Conservation (phyloP, 306 rosid species). For the Medicago lupulina region DNA sequence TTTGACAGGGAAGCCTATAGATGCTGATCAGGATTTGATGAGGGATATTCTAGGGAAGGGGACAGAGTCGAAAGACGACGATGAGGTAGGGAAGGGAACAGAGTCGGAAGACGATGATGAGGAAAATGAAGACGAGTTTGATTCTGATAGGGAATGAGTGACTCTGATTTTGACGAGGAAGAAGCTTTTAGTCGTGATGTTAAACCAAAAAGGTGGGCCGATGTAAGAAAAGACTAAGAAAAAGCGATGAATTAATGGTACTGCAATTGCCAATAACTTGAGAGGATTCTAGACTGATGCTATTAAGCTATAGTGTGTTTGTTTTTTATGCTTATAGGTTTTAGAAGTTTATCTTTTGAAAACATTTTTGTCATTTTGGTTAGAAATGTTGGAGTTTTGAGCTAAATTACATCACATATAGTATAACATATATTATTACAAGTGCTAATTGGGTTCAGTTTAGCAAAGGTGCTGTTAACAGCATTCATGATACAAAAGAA, state of each 20-base stretch:
- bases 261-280: neutral
- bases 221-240: constrained; percentile 41
- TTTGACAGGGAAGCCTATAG: constrained; percentile 62
- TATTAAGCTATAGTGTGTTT: constrained; percentile 7
- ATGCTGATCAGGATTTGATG: constrained; percentile 60
- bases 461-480: too few species aligned
- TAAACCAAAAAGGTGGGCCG: constrained; percentile 41
- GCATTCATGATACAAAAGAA: too few species aligned
- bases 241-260: constrained; percentile 32
- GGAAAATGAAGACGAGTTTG: constrained; percentile 43
- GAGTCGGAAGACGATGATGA: constrained; percentile 23
- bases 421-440: too few species aligned
- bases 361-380: neutral
- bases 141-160: constrained; percentile 42
- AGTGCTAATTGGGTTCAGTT: too few species aligned
- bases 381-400: constrained; percentile 6
- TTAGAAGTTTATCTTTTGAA: constrained; percentile 15
- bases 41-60: constrained; percentile 57
- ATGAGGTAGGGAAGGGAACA: constrained; percentile 42
- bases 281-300: neutral
- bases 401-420: neutral
- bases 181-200: constrained; percentile 45
- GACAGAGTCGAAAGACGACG: constrained; percentile 27
- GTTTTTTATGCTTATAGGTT: constrained; percentile 15
- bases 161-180: constrained; percentile 38